These are phyloP conservation scores for Astragalus glycyphyllos DNA, from an alignment of 306 rosid genomes.

Conservation along the genomic window DNA sequence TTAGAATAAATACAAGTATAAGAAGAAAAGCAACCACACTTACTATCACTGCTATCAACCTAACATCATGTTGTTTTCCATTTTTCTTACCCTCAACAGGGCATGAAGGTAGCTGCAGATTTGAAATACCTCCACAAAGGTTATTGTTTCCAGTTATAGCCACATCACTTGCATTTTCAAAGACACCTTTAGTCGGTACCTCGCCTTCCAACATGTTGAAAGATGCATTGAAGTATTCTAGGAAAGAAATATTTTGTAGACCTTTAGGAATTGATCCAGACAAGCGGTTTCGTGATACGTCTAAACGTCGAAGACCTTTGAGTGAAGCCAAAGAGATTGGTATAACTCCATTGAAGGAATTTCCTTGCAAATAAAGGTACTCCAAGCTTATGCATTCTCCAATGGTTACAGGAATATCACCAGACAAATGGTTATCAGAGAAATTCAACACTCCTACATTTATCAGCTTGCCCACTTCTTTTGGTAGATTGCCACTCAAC, in stretches of 20 bases:
- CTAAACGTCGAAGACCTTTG: conserved; percentile 39
- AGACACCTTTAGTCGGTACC: conserved; percentile 49
- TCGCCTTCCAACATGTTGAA: conserved; percentile 53
- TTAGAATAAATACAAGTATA: background rate
- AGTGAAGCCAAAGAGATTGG: conserved; percentile 45
- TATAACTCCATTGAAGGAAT: conserved; percentile 44
- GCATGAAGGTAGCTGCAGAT: conserved; percentile 40
- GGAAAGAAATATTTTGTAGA: conserved; percentile 26
- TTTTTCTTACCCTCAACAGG: conserved; percentile 11
- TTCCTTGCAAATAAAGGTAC: conserved; percentile 40
- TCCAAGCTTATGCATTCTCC: conserved; percentile 45
- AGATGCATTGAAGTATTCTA: conserved; percentile 46
- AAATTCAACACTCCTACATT: background rate
- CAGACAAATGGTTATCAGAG: conserved; percentile 44
- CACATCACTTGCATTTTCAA: conserved; percentile 37
- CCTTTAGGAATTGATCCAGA: conserved; percentile 48
- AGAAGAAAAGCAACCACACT: conserved; percentile 34
- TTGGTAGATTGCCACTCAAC: conserved; percentile 36
- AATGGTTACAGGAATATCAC: conserved; percentile 49
- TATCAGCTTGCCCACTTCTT: conserved; percentile 41
- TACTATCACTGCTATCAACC: conserved; percentile 17
- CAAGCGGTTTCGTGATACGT: conserved; percentile 48
- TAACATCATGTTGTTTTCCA: conserved; percentile 20
- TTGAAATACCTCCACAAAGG: conserved; percentile 46
- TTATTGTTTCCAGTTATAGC: conserved; percentile 33